A percentile compares a stretch with the other conserved stretches of the same genome.
phyloP scores from a whole-genome alignment of 2,329 filamentous ascomycete genomes.

The Pseudogymnoascus verrucosus region DNA sequence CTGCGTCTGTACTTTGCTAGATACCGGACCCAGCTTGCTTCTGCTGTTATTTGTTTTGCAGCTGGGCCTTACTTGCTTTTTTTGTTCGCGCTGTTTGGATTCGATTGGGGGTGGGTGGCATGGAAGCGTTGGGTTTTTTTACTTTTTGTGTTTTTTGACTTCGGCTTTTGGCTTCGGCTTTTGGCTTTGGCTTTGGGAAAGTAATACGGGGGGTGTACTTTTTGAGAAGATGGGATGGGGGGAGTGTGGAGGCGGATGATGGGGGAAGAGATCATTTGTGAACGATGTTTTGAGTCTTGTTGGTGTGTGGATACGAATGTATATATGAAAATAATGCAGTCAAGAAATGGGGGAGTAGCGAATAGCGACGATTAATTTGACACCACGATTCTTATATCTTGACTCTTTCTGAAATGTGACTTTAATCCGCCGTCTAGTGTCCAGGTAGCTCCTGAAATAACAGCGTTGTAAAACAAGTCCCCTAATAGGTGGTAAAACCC shows the following conservation, averaged over 20 bases:
- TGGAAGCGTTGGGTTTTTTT: neutral
- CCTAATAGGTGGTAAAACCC: neutral
- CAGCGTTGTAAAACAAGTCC: neutral
- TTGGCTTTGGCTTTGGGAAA: neutral
- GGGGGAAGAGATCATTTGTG: neutral
- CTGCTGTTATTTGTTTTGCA: neutral
- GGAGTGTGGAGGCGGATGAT: neutral
- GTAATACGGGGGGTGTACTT: neutral
- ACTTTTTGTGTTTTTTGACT: neutral
- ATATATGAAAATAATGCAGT: conserved; percentile 4
- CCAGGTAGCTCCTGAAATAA: neutral
- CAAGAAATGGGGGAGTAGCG: conserved; percentile 4
- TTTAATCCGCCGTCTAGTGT: neutral
- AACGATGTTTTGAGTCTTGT: conserved; percentile 1
- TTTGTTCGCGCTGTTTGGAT: neutral
- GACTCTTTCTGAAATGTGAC: neutral
- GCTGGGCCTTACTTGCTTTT: neutral
- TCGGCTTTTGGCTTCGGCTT: neutral
- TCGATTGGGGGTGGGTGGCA: neutral
- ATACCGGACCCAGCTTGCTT: conserved; percentile 1
- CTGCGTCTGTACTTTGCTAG: neutral
- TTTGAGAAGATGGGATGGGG: neutral
- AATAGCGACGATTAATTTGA: conserved; percentile 6
- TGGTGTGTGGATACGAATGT: conserved; percentile 5
- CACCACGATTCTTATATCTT: neutral